Evolutionary conservation across 2,329 filamentous ascomycete genomes (phyloP).

Genomic region (Hypoxylon sp.): DNA sequence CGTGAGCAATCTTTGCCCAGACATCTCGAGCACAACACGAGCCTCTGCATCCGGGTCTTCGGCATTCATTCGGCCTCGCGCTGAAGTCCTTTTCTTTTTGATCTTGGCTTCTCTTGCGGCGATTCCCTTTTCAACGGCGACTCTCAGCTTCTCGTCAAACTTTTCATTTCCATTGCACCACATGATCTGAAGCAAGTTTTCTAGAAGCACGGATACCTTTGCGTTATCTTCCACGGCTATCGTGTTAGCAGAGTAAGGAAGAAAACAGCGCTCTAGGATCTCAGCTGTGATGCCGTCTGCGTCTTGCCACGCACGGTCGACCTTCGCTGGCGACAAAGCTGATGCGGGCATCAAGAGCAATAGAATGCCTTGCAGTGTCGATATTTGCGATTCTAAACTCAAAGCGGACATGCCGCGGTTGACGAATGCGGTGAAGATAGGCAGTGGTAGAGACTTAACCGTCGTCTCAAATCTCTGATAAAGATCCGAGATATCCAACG

Average conservation of each 20-base stretch:
- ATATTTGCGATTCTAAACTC: slow-evolving; percentile 59
- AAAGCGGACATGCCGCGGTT: slow-evolving; percentile 60
- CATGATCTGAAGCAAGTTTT: slow-evolving; percentile 72
- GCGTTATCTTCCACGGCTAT: slow-evolving; percentile 76
- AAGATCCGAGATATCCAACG: slow-evolving; percentile 65
- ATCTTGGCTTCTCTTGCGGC: slow-evolving; percentile 65
- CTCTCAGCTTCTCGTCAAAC: slow-evolving; percentile 57
- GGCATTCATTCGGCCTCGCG: slow-evolving; percentile 41
- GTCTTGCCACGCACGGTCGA: slow-evolving; percentile 58
- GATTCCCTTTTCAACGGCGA: slow-evolving; percentile 64
- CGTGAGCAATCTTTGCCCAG: slow-evolving; percentile 60
- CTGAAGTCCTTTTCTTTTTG: slow-evolving; percentile 56
- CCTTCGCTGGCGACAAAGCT: slow-evolving; percentile 60
- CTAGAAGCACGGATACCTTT: slow-evolving; percentile 78
- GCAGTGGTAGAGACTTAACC: slow-evolving; percentile 71
- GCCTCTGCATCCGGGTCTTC: slow-evolving; percentile 61
- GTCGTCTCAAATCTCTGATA: slow-evolving; percentile 72
- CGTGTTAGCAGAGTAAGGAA: slow-evolving; percentile 75
- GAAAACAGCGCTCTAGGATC: slow-evolving; percentile 72
- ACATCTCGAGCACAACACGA: slow-evolving; percentile 61
- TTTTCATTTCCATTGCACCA: slow-evolving; percentile 56
- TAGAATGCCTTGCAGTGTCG: slow-evolving; percentile 62
- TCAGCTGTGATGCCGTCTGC: slow-evolving; percentile 59
- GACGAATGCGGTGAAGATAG: slow-evolving; percentile 70
- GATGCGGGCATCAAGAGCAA: slow-evolving; percentile 62